Percentiles rank a stretch among this genome's conserved stretches.
phyloP scores from a whole-genome alignment of 257 asterid genomes.

The Gentiana macrophylla region DNA sequence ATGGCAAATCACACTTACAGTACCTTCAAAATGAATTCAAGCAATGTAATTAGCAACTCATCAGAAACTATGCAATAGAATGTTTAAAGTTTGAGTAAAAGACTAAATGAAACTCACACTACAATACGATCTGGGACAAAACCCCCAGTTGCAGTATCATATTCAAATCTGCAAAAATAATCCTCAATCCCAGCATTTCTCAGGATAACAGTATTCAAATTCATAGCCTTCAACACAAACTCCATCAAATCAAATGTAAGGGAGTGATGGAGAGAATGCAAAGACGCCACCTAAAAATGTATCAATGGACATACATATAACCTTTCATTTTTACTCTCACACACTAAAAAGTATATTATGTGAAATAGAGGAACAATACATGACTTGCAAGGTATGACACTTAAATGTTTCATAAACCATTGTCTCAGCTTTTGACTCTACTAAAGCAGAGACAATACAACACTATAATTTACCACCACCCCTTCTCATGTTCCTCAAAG shows the following conservation, averaged over 20 bases:
- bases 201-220: no score
- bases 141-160: conserved; percentile 40
- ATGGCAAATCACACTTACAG: conserved; percentile 72
- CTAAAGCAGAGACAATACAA: conserved; percentile 26
- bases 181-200: conserved; percentile 35
- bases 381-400: conserved; percentile 11
- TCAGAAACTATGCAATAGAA: neutral
- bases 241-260: conserved; percentile 11
- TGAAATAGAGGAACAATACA: neutral
- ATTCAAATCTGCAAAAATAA: conserved; percentile 51
- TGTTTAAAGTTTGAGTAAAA: neutral
- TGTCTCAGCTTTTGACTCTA: conserved; percentile 45
- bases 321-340: no score
- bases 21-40: conserved; percentile 28
- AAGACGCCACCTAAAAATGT: conserved; percentile 23
- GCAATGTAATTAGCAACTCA: neutral
- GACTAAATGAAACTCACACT: conserved; percentile 36
- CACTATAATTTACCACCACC: conserved; percentile 18
- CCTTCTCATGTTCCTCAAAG: conserved; percentile 12
- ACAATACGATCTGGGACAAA: conserved; percentile 53
- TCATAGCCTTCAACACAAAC: conserved; percentile 5
- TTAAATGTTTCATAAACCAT: conserved; percentile 18
- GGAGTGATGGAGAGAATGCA: no score
- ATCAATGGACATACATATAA: neutral
- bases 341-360: neutral